Evolutionary conservation across 495 filamentous ascomycete genomes (phyloP), one percentile per base, ranked within the genome.

Genomic region (Aspergillus conjunctus): DNA sequence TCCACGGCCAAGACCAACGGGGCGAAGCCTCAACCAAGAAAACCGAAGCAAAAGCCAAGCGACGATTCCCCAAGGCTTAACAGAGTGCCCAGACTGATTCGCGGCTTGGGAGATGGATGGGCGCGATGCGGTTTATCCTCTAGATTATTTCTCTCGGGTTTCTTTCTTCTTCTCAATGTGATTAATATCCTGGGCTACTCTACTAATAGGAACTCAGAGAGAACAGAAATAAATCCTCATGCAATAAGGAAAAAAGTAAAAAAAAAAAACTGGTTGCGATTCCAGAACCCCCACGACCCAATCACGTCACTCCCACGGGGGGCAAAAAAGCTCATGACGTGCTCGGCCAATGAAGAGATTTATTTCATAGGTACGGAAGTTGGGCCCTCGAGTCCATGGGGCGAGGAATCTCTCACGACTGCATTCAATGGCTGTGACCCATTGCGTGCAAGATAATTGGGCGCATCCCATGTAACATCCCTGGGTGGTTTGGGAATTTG

Each of bases 21-120:
- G 37, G 15, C 37, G 37, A 41, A 12, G 15, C 11, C 37, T n/a
- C 11, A n/a, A 41, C 37, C 37, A 41, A 41, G 37, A 41, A 41
- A n/a, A 43, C 9, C 53, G 53, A 54, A 61, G 57, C 44, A 55
- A 54, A n/a, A 51, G 51, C 59, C 51, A 61, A 56, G 59, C 51
- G 52, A 34, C 45, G 59, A 50, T 18, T 37, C 31, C 26, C 33
- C 44, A 56, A 46, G 41, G 14, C 9, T 58, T 58, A 39, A 49
- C 30, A 58, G 5, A 11, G 37, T 41, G 15, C 37, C 37, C 11
- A 41, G 30, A 51, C 18, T 0, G 22, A 30, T 8, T 51, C 21
- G 26, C 30, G 20, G n/a, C 48, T 51, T 51, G 48, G 48, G 18
- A 8, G n/a, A 2, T 26, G 26, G 26, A 26, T 26, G 26, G 26